A percentile compares a stretch with the other conserved stretches of the same genome.
phyloP scores from a whole-genome alignment of 1,284 basidiomycete genomes.

The Apiotrichum gracile region DNA sequence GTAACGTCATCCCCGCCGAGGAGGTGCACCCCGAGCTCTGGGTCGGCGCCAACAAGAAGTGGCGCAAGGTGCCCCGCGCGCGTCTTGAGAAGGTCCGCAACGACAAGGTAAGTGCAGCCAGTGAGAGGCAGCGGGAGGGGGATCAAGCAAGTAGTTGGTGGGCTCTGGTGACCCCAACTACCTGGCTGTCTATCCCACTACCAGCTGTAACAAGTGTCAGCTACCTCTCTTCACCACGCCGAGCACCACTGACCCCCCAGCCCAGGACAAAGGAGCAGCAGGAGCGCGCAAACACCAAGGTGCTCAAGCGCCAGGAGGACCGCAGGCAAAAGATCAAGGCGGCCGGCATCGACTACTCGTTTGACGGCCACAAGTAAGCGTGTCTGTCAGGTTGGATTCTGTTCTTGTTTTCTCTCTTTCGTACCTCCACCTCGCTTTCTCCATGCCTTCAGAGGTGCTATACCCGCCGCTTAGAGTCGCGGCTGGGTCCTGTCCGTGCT shows the following conservation, averaged over 20 bases:
- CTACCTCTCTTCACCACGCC: neutral
- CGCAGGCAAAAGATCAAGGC: slow-evolving; percentile 73
- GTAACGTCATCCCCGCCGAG: slow-evolving; percentile 75
- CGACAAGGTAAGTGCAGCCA: slow-evolving; percentile 68
- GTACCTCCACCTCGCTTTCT: neutral
- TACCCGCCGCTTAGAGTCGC: too few species aligned
- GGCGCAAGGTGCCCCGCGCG: slow-evolving; percentile 67
- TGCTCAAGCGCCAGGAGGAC: slow-evolving; percentile 70
- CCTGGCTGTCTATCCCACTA: too few species aligned
- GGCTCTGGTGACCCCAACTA: too few species aligned
- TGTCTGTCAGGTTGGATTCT: too few species aligned
- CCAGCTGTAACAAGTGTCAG: too few species aligned
- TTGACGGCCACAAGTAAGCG: slow-evolving; percentile 52
- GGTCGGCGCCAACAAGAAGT: slow-evolving; percentile 94
- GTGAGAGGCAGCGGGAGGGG: too few species aligned
- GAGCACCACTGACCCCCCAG: slow-evolving; percentile 48
- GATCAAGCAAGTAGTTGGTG: too few species aligned
- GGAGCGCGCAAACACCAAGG: slow-evolving; percentile 58
- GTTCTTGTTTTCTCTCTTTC: neutral
- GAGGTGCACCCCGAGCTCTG: slow-evolving; percentile 89
- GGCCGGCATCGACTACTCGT: slow-evolving; percentile 83
- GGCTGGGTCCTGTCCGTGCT: too few species aligned
- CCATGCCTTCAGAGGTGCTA: neutral
- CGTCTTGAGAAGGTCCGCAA: slow-evolving; percentile 67
- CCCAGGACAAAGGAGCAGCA: slow-evolving; percentile 69